These are phyloP conservation scores for Candida multigemmis DNA, from an alignment of 805 yeast species.

Conservation along the genomic window DNA sequence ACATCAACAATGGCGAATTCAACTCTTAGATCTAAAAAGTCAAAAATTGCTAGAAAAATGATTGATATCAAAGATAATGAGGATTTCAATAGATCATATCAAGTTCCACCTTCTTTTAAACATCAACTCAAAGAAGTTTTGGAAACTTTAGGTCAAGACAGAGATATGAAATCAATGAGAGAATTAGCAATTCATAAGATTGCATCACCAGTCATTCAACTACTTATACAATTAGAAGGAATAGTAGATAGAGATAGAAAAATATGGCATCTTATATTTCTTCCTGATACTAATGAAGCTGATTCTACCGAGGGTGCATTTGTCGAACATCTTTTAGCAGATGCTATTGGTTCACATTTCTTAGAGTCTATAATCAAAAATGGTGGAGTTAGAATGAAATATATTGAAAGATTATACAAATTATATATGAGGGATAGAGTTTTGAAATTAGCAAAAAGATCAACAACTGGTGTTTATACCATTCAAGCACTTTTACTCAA, in stretches of 20 bases:
- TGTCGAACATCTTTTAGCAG: constrained; percentile 75
- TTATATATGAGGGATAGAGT: constrained; percentile 70
- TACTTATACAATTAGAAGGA: constrained; percentile 74
- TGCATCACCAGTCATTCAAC: constrained; percentile 83
- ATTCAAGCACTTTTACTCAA: constrained; percentile 62
- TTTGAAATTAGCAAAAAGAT: constrained; percentile 65
- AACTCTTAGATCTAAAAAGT: constrained; percentile 71
- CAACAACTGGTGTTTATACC: constrained; percentile 77
- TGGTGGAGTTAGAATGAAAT: constrained; percentile 52
- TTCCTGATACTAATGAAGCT: constrained; percentile 36
- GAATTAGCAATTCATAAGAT: constrained; percentile 69
- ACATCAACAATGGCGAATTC: constrained; percentile 62
- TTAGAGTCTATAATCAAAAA: constrained; percentile 61
- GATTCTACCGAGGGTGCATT: constrained; percentile 66
- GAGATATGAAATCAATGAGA: constrained; percentile 40
- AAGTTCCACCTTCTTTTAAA: constrained; percentile 62
- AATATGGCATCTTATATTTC: constrained; percentile 59
- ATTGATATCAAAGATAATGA: constrained; percentile 76
- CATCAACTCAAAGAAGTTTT: constrained; percentile 46
- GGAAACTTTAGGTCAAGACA: constrained; percentile 23
- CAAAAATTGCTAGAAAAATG: constrained; percentile 88
- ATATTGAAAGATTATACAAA: constrained; percentile 60
- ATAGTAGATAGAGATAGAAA: constrained; percentile 65
- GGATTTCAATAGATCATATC: constrained; percentile 58
- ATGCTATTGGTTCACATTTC: constrained; percentile 91